phyloP scores from a whole-genome alignment of 352 stramenopile genomes.

The Globisporangium carolinianum region DNA sequence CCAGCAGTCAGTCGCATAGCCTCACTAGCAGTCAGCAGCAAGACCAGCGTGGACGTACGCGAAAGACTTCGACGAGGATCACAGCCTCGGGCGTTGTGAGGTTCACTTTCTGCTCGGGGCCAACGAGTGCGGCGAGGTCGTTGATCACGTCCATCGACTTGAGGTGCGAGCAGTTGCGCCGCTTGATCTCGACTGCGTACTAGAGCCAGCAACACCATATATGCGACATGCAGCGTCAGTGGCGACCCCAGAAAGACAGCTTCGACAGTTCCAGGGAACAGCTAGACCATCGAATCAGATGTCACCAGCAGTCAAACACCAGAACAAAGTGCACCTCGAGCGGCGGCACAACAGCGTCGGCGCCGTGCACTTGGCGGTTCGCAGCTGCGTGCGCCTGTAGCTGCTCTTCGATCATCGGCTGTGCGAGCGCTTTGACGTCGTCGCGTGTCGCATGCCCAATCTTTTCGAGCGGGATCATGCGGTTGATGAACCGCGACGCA shows the following conservation, averaged over 20 bases:
- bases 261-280: too few species aligned
- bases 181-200: slow-evolving; percentile 71
- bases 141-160: slow-evolving; percentile 73
- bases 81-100: slow-evolving; percentile 51
- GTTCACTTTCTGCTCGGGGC: slow-evolving; percentile 68
- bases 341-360: slow-evolving; percentile 14
- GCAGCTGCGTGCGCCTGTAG: slow-evolving; percentile 25
- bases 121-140: slow-evolving; percentile 46
- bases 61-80: slow-evolving; percentile 70
- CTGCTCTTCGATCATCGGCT: slow-evolving; percentile 47
- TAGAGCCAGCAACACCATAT: slow-evolving; percentile 6
- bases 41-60: slow-evolving; percentile 14
- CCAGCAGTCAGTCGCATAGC: neutral
- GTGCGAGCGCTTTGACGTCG: slow-evolving; percentile 44
- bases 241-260: too few species aligned
- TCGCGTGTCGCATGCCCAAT: slow-evolving; percentile 58
- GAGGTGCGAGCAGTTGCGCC: slow-evolving; percentile 68
- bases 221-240: too few species aligned
- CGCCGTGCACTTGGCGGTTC: slow-evolving; percentile 12
- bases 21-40: too few species aligned
- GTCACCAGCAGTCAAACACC: neutral
- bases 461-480: slow-evolving; percentile 68
- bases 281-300: too few species aligned
- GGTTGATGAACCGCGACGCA: slow-evolving; percentile 64
- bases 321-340: slow-evolving; percentile 13